Base-by-base conservation (phyloP, 768 basidiomycete species). In the Pleurotus platypus region DNA sequence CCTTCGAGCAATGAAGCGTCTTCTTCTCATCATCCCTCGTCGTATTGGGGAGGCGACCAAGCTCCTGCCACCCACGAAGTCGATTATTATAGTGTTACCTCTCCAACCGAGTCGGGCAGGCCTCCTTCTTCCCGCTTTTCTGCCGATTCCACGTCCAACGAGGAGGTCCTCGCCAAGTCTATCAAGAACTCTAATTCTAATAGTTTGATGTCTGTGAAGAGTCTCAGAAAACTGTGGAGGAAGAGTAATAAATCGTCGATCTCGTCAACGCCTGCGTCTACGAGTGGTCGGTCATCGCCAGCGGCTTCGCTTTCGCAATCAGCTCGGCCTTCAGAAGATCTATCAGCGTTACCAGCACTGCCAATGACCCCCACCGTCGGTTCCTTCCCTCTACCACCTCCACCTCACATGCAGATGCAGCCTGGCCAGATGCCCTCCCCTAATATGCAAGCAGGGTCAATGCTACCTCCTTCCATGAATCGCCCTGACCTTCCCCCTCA, bases 161-260 rank as follows among this genome's bases (percentile, higher is more conserved):
- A 66, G 13, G 73, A 75, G 56, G 66, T 67, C 20, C 56, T 63
- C 37, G 62, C 63, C 15, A 67, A 62, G 57, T 46, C 66, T 26
- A 62, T 58, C 24, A 81, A 73, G 38, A 62, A 69, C 22, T 65
- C 76, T 43, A 83, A 75, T 55, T 72, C 77, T 22, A 67, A 81
- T 30, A 83, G 86, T 0, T 70, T 92, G 43, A 87, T 89, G 74
- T 84, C 83, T 26, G 86, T 90, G 51, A 90, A 84, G 69, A 80
- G 79, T 58, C 80, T 92, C 64, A 87, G 82, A 69, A 87, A 82
- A 59, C 67, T 93, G 18, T 93, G 91, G 90, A 82, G 88, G 63
- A 89, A 81, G 78, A 89, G 86, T 62, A 83, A 78, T 55, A 82
- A 79, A 61, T 80, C 73, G 61, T 72, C 78, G 26, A 65, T 70